Evolutionary conservation across 2,329 filamentous ascomycete genomes (phyloP), one percentile per base, ranked within the genome.

Genomic region (Dactylellina sp.): DNA sequence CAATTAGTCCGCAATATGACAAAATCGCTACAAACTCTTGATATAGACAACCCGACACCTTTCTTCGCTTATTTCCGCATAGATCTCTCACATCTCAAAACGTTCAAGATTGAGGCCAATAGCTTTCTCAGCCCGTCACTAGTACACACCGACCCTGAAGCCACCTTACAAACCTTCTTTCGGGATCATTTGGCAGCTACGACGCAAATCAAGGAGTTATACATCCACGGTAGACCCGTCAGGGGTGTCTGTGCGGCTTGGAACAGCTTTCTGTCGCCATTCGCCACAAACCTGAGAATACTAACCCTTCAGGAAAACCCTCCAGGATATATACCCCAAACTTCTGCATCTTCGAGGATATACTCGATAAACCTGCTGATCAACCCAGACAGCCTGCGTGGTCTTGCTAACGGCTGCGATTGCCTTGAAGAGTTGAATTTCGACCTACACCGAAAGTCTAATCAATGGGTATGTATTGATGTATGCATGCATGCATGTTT

Each of bases 1-100:
- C 16, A 22, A n/a, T 32, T 59, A 22, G 2, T 59, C 12, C n/a
- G 7, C 12, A 32, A 40, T 24, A 59, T 59, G 55, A 35, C 55
- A 32, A 7, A 9, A 2, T 22, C 18, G 7, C 25, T 39, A 2
- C 25, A 20, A 4, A 6, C 22, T 18, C 28, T 55, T 2, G 50
- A 55, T n/a, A 20, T 55, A 14, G 28, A 55, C 32, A 20, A 55
- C 18, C 18, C 20, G 5, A n/a, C 7, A 37, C 25, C 24, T 39
- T 39, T 25, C 28, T 32, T 32, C 28, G 25, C 28, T 4, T 7
- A 20, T 2, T 14, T 22, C 25, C 14, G 20, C 25, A 7, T 39
- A 1, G 28, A 39, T 7, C 35, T 55, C 5, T 39, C 28, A 2
- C 16, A 37, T 20, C 28, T 55, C 7, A 55, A 55, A 40, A 2